Evolutionary conservation across 1,284 basidiomycete species (phyloP).

Genomic region (Melanopsichium pennsylvanicum): DNA sequence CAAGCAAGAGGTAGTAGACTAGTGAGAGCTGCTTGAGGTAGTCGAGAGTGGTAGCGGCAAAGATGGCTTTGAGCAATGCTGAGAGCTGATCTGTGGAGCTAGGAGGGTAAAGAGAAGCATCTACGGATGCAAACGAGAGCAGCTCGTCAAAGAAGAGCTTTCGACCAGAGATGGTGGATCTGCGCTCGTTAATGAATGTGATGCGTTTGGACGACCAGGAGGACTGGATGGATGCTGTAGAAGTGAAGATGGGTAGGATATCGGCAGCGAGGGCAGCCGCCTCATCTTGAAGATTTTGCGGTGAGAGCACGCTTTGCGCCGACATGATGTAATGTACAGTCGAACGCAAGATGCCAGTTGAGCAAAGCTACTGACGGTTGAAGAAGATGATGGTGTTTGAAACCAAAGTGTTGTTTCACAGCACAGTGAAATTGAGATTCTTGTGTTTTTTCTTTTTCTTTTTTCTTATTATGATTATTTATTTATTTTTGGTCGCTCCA

Average conservation of each 20-base stretch:
- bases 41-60: slow-evolving; percentile 30
- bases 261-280: slow-evolving; percentile 29
- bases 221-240: slow-evolving; percentile 14
- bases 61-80: slow-evolving; percentile 30
- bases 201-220: slow-evolving; percentile 26
- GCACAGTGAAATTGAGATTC: not conserved
- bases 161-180: slow-evolving; percentile 10
- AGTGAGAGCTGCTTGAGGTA: slow-evolving; percentile 46
- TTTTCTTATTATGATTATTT: no score
- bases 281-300: slow-evolving; percentile 21
- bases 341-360: not conserved
- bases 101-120: slow-evolving; percentile 35
- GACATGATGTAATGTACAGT: slow-evolving; percentile 6
- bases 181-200: slow-evolving; percentile 5
- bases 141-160: slow-evolving; percentile 50
- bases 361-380: not conserved
- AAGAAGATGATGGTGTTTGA: not conserved
- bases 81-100: slow-evolving; percentile 21
- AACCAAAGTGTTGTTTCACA: no score
- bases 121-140: slow-evolving; percentile 35
- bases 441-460: not conserved
- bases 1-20: slow-evolving; percentile 48
- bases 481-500: no score
- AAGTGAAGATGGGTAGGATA: slow-evolving; percentile 33
- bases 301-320: no score